These are phyloP conservation scores for Teunomyces kruisii DNA, from an alignment of 805 yeast genomes.

Conservation along the genomic window DNA sequence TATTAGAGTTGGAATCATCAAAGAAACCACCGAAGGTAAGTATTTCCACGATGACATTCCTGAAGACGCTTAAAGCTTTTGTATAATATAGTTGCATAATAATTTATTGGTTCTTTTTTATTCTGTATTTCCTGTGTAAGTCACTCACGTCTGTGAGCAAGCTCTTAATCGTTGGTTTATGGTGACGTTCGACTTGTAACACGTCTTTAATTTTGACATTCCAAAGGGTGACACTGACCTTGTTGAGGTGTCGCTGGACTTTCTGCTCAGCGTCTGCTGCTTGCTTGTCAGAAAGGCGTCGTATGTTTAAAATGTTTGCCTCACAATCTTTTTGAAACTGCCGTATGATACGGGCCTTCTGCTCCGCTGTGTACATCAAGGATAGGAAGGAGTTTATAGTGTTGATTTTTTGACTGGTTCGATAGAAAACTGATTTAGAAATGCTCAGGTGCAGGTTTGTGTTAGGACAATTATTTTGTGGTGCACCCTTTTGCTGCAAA, in stretches of 20 bases:
- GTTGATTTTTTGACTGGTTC: background rate
- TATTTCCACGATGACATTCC: constrained; percentile 93
- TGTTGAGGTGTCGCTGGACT: constrained; percentile 43
- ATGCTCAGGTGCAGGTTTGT: no score
- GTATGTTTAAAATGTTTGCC: constrained; percentile 21
- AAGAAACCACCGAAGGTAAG: constrained; percentile 86
- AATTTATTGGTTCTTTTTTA: background rate
- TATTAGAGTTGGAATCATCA: constrained; percentile 82
- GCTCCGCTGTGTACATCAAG: constrained; percentile 23
- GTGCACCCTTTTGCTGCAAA: no score
- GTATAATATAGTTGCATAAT: background rate
- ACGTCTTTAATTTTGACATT: constrained; percentile 46
- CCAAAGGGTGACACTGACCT: constrained; percentile 50
- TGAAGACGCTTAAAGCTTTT: constrained; percentile 57
- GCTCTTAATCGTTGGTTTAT: constrained; percentile 14
- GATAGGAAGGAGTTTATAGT: background rate
- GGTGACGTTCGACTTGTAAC: constrained; percentile 45
- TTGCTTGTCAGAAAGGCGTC: constrained; percentile 20
- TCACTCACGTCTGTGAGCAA: constrained; percentile 10
- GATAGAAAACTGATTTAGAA: background rate
- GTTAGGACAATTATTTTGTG: no score
- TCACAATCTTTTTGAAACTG: constrained; percentile 24
- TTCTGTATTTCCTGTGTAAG: background rate
- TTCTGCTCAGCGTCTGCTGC: constrained; percentile 32
- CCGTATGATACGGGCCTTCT: constrained; percentile 37